These are phyloP conservation scores for Symbiodinium natans DNA, from an alignment of 73 alveolate genomes.

Conservation along the genomic window DNA sequence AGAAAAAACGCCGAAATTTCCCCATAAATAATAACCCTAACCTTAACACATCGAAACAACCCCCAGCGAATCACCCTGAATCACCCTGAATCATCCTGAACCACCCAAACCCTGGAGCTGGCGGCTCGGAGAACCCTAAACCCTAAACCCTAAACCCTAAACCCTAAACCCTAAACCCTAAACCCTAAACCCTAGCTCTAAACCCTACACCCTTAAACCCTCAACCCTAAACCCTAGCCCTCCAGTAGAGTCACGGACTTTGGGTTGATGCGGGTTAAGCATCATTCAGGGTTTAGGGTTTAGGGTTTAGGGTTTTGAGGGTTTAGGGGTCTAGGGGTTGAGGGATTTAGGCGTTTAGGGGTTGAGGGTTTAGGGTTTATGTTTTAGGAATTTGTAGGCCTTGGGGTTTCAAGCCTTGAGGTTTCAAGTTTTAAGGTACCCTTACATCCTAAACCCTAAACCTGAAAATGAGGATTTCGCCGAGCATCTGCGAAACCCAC, in stretches of 20 bases:
- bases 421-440: neutral
- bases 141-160: too few relatives aligned
- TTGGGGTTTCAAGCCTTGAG: neutral
- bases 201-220: neutral
- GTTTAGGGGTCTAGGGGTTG: too few relatives aligned
- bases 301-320: neutral
- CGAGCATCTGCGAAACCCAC: neutral
- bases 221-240: neutral
- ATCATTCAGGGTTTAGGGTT: neutral
- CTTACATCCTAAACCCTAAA: neutral
- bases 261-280: neutral
- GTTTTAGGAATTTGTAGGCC: too few relatives aligned
- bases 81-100: too few relatives aligned
- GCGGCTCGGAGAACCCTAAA: too few relatives aligned
- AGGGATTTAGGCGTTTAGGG: neutral
- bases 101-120: too few relatives aligned
- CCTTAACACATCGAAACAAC: too few relatives aligned
- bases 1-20: too few relatives aligned
- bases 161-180: too few relatives aligned
- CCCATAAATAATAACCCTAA: too few relatives aligned
- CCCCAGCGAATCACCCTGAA: too few relatives aligned
- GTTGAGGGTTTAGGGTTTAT: neutral
- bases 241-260: neutral
- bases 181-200: too few relatives aligned
- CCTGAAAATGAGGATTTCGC: neutral